Conservation (phyloP, 148 eudicot genomes). For the Talinum fruticosum region DNA sequence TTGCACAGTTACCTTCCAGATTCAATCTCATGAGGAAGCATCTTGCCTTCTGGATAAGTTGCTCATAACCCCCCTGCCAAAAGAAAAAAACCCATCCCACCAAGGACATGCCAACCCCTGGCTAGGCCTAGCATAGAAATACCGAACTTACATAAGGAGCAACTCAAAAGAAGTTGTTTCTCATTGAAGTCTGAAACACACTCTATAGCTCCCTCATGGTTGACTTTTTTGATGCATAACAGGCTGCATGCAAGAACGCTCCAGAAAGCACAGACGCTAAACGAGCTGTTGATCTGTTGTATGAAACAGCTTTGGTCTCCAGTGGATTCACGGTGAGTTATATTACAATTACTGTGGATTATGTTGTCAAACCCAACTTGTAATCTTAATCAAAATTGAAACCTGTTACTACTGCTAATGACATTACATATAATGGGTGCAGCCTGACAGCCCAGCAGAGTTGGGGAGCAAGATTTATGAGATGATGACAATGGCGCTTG, state of each 20-base stretch:
- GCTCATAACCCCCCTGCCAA: too few species aligned
- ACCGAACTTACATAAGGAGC: too few species aligned
- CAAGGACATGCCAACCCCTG: too few species aligned
- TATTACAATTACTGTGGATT: background rate
- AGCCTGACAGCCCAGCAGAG: conserved; percentile 99
- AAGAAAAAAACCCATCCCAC: too few species aligned
- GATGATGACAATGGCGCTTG: conserved; percentile 98
- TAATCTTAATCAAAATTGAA: background rate
- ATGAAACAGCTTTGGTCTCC: conserved; percentile 82
- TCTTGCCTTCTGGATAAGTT: too few species aligned
- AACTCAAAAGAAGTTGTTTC: too few species aligned
- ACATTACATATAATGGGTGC: conserved; percentile 8
- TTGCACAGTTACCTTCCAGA: too few species aligned
- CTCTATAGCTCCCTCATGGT: background rate
- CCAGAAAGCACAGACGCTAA: conserved; percentile 81
- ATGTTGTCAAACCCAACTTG: background rate
- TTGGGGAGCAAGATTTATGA: conserved; percentile 93
- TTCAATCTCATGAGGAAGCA: too few species aligned
- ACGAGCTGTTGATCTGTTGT: conserved; percentile 75
- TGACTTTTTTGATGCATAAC: conserved; percentile 15
- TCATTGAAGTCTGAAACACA: too few species aligned
- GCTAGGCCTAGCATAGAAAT: too few species aligned
- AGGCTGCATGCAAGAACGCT: conserved; percentile 96
- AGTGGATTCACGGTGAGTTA: conserved; percentile 89
- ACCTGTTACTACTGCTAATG: background rate